A percentile compares a stretch with the other conserved stretches of the same genome.
phyloP scores from a whole-genome alignment of 805 yeast genomes.

The Ogataea methanolica region DNA sequence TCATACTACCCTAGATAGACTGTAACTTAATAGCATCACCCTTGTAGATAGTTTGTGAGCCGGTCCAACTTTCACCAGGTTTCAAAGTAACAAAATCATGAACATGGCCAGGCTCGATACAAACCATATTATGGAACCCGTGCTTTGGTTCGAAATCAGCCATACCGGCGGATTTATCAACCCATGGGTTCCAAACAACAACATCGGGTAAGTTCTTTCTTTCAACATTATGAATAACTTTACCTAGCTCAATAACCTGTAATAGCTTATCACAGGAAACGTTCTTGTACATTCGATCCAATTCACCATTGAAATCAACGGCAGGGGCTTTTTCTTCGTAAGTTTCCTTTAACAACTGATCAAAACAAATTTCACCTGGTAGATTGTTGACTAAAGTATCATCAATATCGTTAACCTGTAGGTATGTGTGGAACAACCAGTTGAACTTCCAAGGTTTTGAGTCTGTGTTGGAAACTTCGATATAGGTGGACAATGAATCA shows the following conservation, averaged over 20 bases:
- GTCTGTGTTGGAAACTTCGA: conserved; percentile 75
- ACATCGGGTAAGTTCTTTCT: conserved; percentile 55
- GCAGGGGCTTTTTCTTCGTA: conserved; percentile 75
- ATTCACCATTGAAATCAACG: conserved; percentile 67
- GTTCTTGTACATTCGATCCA: conserved; percentile 77
- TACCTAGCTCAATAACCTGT: conserved; percentile 68
- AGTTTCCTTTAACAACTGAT: conserved; percentile 63
- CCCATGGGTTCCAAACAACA: conserved; percentile 99
- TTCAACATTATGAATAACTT: conserved; percentile 62
- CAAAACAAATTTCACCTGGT: conserved; percentile 66
- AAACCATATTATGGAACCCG: conserved; percentile 84
- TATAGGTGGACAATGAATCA: conserved; percentile 57
- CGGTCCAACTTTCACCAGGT: conserved; percentile 78
- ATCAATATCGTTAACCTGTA: conserved; percentile 69
- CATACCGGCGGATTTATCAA: conserved; percentile 74
- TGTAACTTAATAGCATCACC: conserved; percentile 62
- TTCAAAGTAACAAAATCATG: conserved; percentile 55
- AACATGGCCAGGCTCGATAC: conserved; percentile 93
- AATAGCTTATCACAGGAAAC: conserved; percentile 50
- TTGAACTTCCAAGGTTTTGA: conserved; percentile 71
- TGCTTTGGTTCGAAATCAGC: conserved; percentile 81
- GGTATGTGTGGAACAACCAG: conserved; percentile 92
- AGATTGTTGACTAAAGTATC: conserved; percentile 75
- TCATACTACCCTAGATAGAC: conserved; percentile 31
- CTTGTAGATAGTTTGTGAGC: conserved; percentile 53